These are phyloP conservation scores for Xylaria longipes DNA, from an alignment of 495 filamentous ascomycete genomes.

Conservation along the genomic window DNA sequence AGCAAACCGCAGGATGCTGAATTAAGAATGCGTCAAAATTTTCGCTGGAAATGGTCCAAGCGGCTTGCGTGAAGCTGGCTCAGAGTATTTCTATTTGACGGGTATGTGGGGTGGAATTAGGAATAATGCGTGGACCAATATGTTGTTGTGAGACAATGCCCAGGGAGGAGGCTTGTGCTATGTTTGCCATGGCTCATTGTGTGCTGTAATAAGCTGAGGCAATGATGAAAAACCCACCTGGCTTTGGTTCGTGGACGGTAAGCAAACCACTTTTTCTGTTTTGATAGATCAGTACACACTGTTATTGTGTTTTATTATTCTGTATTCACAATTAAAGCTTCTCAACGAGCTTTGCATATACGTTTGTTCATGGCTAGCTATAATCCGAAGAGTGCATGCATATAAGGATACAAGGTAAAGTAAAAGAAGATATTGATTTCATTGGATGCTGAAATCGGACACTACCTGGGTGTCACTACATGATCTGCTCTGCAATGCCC, in stretches of 20 bases:
- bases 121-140: neutral
- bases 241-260: neutral
- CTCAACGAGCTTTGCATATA: too few species aligned
- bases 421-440: neutral
- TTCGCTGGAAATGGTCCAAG: neutral
- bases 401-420: neutral
- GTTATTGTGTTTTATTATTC: neutral
- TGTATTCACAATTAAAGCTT: neutral
- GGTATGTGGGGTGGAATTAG: neutral
- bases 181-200: neutral
- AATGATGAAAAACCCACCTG: neutral
- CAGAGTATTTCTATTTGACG: neutral
- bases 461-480: neutral
- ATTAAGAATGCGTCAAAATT: neutral
- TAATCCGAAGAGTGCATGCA: neutral
- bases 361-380: neutral
- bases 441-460: neutral
- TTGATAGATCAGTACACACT: neutral
- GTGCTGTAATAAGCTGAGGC: neutral
- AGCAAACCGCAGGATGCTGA: neutral
- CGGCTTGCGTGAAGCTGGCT: conserved; percentile 5
- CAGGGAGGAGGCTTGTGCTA: neutral
- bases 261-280: neutral
- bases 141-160: neutral
- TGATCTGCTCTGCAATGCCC: neutral